Evolutionary conservation across 164 flowering plant genomes (phyloP), one percentile per base, ranked within the genome.

Genomic region (Vitis labrusca): DNA sequence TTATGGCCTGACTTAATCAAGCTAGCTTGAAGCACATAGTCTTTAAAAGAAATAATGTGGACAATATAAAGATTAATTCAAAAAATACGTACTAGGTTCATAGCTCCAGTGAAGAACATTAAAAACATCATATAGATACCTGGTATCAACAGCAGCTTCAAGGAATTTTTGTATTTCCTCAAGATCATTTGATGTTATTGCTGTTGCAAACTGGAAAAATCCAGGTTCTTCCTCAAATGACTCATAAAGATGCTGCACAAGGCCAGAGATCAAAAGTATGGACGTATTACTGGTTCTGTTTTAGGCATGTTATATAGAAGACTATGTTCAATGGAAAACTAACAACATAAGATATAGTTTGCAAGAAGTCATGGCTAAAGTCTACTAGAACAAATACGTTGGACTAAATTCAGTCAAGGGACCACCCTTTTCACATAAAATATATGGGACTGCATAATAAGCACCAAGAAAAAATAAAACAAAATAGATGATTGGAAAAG

Each of bases 151-250:
- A 71, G 97, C 82, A 71, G 79, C 74, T 15, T 91, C 95, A 71
- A 95, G 97, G 79, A 95, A 95, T 55, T 83, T 91, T 61, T 93
- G 97, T 81, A 95, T 91, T 80, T 90, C 98, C 74, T 95, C 98
- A 23, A 95, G 87, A 74, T 95, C 98, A 78, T 79, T 87, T 68
- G 98, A 91, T 66, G 84, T 86, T 68, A 89, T 76, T 63, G 97
- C 80, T 65, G 94, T 89, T 50, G 98, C 98, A 86, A 90, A 90
- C 82, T 89, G 89, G 69, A 95, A 84, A 79, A 65, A 85, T 71
- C 97, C 97, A 30, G 79, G 67, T 79, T 91, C 92, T 85, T 93
- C 93, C 74, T 83, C 85, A 78, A 95, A 93, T 51, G 97, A 87
- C 49, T 84, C 66, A 68, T 89, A 90, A 73, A 93, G 97, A 75